These are phyloP conservation scores for Diaporthe vaccinii DNA, from an alignment of 2,329 filamentous ascomycete species.

Conservation along the genomic window DNA sequence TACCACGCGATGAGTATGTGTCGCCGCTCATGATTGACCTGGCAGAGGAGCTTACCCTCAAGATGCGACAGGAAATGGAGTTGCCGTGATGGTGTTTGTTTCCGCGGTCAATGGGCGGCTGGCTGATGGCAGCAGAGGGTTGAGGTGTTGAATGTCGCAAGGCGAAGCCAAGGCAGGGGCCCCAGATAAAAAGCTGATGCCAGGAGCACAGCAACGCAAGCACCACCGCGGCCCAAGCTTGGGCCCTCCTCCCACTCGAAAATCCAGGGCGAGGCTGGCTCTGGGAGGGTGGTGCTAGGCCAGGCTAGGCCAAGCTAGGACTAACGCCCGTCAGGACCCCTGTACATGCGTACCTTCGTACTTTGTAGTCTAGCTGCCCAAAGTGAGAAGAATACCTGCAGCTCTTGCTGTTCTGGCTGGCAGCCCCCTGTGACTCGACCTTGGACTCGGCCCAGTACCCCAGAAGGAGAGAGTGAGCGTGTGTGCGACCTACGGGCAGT, in stretches of 20 bases:
- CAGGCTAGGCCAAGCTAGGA: constrained; percentile 44
- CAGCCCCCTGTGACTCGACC: constrained; percentile 14
- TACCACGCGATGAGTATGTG: constrained; percentile 84
- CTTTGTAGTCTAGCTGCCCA: neutral
- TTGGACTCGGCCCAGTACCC: neutral
- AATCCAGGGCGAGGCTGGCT: constrained; percentile 56
- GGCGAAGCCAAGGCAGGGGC: neutral
- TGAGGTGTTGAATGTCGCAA: constrained; percentile 25
- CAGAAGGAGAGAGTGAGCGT: neutral
- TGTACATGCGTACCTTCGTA: neutral
- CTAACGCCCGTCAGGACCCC: neutral
- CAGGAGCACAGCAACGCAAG: constrained; percentile 21
- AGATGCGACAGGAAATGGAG: constrained; percentile 29
- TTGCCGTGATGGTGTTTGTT: constrained; percentile 16
- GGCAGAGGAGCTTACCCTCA: constrained; percentile 15
- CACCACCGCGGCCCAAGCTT: neutral
- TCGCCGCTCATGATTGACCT: constrained; percentile 82
- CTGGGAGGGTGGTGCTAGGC: constrained; percentile 48
- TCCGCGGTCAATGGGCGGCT: constrained; percentile 14
- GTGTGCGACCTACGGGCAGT: neutral
- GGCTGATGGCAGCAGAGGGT: constrained; percentile 17
- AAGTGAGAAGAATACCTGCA: neutral
- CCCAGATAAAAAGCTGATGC: constrained; percentile 30
- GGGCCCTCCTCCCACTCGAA: constrained; percentile 16
- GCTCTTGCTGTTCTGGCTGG: neutral